These are phyloP conservation scores for Leishmania lainsoni DNA, from an alignment of 208 protist genomes.

Conservation along the genomic window DNA sequence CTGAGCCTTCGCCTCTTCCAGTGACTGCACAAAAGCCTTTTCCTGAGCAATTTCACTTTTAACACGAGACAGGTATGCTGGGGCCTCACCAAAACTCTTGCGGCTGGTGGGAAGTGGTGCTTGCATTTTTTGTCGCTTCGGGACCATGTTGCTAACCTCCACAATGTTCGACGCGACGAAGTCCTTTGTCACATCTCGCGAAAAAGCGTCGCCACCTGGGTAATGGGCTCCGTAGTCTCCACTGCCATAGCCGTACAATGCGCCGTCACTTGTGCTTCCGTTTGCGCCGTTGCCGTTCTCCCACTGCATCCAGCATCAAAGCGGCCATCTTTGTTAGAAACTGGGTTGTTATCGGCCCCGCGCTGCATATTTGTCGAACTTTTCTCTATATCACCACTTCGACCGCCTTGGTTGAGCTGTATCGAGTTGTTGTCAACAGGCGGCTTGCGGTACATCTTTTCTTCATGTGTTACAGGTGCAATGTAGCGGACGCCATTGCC, in stretches of 20 bases:
- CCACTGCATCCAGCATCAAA: background rate
- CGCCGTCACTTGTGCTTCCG: background rate
- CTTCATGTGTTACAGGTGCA: conserved; percentile 65
- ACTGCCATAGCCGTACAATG: background rate
- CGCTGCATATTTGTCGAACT: background rate
- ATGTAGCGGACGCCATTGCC: conserved; percentile 62
- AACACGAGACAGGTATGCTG: conserved; percentile 86
- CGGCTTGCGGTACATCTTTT: conserved; percentile 73
- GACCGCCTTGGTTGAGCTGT: background rate
- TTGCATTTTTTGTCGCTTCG: conserved; percentile 72
- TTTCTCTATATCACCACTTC: background rate
- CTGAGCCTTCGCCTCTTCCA: conserved; percentile 59
- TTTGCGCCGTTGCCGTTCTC: background rate
- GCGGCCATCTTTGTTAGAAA: background rate
- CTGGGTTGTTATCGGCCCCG: conserved; percentile 5
- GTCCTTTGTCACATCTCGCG: conserved; percentile 57
- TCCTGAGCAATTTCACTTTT: conserved; percentile 89
- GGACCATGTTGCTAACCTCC: conserved; percentile 89
- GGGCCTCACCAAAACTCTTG: conserved; percentile 85
- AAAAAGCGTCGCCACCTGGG: background rate
- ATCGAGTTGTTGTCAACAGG: conserved; percentile 36
- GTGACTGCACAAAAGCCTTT: conserved; percentile 67
- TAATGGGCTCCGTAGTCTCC: background rate
- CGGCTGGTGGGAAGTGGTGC: conserved; percentile 60
- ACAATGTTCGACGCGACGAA: conserved; percentile 95